Evolutionary conservation across 2,329 filamentous ascomycete species (phyloP), one percentile per base, ranked within the genome.

Genomic region (Aureobasidium sp.): DNA sequence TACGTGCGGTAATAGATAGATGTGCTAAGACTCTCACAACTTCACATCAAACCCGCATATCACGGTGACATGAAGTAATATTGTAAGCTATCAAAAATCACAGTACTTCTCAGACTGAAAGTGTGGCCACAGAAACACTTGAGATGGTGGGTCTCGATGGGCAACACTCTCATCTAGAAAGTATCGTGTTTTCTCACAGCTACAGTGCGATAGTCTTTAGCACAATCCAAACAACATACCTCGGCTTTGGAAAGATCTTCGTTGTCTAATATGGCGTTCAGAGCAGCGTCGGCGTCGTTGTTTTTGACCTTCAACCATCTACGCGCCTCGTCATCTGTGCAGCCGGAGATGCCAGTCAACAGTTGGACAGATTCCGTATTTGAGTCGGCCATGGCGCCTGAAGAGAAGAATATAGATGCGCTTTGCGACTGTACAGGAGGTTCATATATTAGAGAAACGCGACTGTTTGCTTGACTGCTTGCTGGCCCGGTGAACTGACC

Each of bases 271-370:
- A 71, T 64, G 27, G 71, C 69, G 57, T 67, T 68, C 44, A 69
- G 61, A 9, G 70, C 72, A 21, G 63, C 58, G 9, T 67, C 64
- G 44, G 65, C 49, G 63, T 73, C 63, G 62, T 71, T 70, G 58
- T 69, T 66, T 58, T 72, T 73, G 32, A 65, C 70, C 64, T 68
- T 69, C 13, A 74, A 62, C 64, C 68, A 73, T 42, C 68, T 61
- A 16, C 64, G 61, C 5, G 70, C 71, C 10, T 63, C 66, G 1
- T 64, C 62, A 39, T 30, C 50, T 45, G 64, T 61, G 48, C 66
- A 65, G 5, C 49, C 63, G 3, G 65, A 65, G 44, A 73, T 59
- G 3, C 49, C 63, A 29, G 65, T 63, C 8, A 74, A 52, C 57
- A 60, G 49, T 13, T 62, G 55, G 36, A 73, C 64, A 15, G 68